Base-by-base conservation (phyloP, 345 rosid species). In the Salix purpurea region DNA sequence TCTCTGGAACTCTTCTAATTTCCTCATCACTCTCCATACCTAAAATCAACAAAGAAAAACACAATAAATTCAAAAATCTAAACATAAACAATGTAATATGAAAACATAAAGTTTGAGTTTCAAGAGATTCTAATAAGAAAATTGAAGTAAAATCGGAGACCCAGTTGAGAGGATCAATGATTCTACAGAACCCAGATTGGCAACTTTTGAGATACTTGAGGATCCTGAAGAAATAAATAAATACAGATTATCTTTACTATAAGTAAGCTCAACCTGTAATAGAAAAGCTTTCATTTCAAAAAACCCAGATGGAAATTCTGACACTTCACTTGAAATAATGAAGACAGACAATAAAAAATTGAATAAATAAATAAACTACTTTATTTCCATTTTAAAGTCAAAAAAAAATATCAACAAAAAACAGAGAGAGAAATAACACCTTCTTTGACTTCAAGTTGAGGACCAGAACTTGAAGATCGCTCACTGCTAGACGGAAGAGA, bases 21-120 rank as follows among this genome's bases (percentile, higher is more conserved):
- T 96, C 99, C 81, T 96, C 98, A 68, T 96, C 99, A 52, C 99
- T 96, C 83, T 96, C 98, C 78, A 96, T 75, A 11, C 97, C 99
- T 96, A 67, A 16, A 65, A 32, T 24, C 9, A 42, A 48, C 4
- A 30, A 24, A 64, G 39, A 21, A 36, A 60, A 70, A 34, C 74
- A 40, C 76, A 62, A 16, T 56, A 69, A 19, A 32, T 34, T 36
- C 21, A 12, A 72, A 62, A 73, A 24, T 58, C 13, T 2, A 24
- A n/a, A 65, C 60, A 21, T 16, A 70, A 73, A 34, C 62, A 74
- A 39, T 36, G 37, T 14, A 66, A 37, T 21, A 74, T 3, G 39
- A 7, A 36, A 64, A 75, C 80, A 83, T 18, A 32, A 52, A n/a
- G 34, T 16, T 14, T 12, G 18, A 44, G 32, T 37, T 28, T 28